Base-by-base conservation (phyloP, 345 rosid species). In the Laguncularia racemosa region DNA sequence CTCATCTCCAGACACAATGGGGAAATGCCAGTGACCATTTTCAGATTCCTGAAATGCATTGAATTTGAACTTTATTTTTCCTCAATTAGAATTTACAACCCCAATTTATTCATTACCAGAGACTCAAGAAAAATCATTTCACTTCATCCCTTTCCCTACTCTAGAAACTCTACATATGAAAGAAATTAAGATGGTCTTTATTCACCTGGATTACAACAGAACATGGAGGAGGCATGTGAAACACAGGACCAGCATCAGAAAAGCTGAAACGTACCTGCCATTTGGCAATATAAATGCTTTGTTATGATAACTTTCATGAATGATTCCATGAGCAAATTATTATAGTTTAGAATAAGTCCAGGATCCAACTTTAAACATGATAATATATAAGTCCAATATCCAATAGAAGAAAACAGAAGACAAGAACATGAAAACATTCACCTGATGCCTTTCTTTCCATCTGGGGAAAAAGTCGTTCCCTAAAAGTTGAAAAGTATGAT, bases 381-480 rank as follows among this genome's bases (percentile, higher is more conserved):
- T 23, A 60, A 20, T 48, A 43, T 13, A 14, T 15, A 20, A 0
- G 40, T 33, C 9, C 19, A 6, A 44, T 48, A 17, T 26, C 50
- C 40, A 20, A 43, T 23, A 14, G 16, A 13, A 1, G 20, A 3
- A 56, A 45, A 57, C 33, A 16, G 48, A 38, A 14, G 26, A 23
- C 53, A 4, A 15, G 2, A n/a, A 47, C 21, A 16, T 47, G 10
- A 14, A n/a, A 16, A 14, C 50, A 12, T 16, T 82, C 63, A 85
- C 93, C 71, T 78, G 89, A 55, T 85, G 93, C 71, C 84, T 78
- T 78, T 85, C 93, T 75, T 85, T 83, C 89, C 93, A 85, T 70
- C 60, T 83, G 18, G 83, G 85, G 67, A 85, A 83, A 74, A 82
- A 78, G 71, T 80, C 84, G 55, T 78, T 83, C 56, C 89, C 89